Evolutionary conservation across 331 rosid genomes (phyloP).

Genomic region (Dryas integrifolia): DNA sequence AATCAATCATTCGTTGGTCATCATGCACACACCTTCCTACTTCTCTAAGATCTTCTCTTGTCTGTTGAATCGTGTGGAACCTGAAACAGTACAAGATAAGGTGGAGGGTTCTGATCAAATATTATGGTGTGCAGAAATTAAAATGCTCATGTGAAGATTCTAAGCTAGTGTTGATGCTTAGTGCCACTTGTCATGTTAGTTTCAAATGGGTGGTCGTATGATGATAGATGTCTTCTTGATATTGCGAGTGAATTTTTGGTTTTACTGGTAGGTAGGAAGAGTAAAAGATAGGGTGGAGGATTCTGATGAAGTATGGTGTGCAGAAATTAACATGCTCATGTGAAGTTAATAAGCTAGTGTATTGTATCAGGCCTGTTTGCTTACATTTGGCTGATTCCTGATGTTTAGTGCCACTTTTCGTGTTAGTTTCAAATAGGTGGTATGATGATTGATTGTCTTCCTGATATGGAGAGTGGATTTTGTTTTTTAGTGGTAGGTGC

Average conservation of each 20-base stretch:
- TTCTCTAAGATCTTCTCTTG: constrained; percentile 80
- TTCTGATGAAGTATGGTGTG: background rate
- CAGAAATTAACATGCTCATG: background rate
- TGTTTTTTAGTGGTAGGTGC: background rate
- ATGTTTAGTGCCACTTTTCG: constrained; percentile 8
- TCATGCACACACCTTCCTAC: constrained; percentile 85
- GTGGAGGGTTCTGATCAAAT: constrained; percentile 2
- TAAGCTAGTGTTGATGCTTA: background rate
- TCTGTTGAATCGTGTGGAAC: constrained; percentile 47
- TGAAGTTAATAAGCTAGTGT: background rate
- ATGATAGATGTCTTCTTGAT: constrained; percentile 15
- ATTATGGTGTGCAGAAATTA: background rate
- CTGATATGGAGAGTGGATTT: constrained; percentile 11
- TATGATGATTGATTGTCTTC: constrained; percentile 13
- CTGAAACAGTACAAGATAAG: background rate
- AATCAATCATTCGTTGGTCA: constrained; percentile 93
- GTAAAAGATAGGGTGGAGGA: constrained; percentile 5
- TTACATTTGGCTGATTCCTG: background rate
- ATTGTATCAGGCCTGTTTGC: background rate
- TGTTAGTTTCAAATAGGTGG: constrained; percentile 7
- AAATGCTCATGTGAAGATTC: background rate
- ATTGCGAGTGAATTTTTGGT: background rate
- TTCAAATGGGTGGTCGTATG: constrained; percentile 2
- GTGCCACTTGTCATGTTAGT: constrained; percentile 4
- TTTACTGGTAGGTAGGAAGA: constrained; percentile 1